Conservation (phyloP, 176 grass and related monocot genomes). For the Oryza australiensis region DNA sequence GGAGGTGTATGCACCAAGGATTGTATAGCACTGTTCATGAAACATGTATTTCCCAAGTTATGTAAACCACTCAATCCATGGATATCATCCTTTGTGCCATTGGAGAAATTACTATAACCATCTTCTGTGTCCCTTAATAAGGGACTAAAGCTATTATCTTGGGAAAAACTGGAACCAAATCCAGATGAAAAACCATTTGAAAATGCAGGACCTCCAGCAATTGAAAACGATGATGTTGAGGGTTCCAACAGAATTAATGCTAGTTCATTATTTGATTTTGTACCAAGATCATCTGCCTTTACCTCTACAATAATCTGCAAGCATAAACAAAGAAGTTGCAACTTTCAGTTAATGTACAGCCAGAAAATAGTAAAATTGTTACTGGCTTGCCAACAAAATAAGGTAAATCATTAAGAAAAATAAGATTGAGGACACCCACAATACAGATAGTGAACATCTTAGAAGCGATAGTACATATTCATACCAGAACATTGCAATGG, state of each 20-base stretch:
- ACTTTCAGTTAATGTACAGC: slow-evolving; percentile 28
- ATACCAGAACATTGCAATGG: background rate
- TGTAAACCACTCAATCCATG: slow-evolving; percentile 84
- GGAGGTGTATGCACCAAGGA: slow-evolving; percentile 91
- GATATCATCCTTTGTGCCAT: slow-evolving; percentile 63
- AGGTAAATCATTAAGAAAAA: background rate
- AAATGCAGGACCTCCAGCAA: slow-evolving; percentile 77
- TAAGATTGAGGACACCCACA: background rate
- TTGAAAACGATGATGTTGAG: slow-evolving; percentile 76
- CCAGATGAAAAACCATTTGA: slow-evolving; percentile 81
- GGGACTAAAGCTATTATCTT: slow-evolving; percentile 63
- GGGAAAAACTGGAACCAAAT: slow-evolving; percentile 61
- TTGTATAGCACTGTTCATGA: slow-evolving; percentile 98
- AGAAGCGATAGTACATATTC: background rate
- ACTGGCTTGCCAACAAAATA: background rate
- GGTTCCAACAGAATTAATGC: slow-evolving; percentile 82
- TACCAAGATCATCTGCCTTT: slow-evolving; percentile 48
- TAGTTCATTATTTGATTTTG: slow-evolving; percentile 73
- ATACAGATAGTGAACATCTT: background rate
- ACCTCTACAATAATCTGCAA: slow-evolving; percentile 78
- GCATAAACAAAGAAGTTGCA: slow-evolving; percentile 21
- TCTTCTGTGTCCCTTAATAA: slow-evolving; percentile 57
- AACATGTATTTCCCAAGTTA: slow-evolving; percentile 99
- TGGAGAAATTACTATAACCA: slow-evolving; percentile 53
- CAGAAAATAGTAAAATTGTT: slow-evolving; percentile 29